Base-by-base conservation (phyloP, 1,284 basidiomycete species). In the Lignosus rhinocerotis region DNA sequence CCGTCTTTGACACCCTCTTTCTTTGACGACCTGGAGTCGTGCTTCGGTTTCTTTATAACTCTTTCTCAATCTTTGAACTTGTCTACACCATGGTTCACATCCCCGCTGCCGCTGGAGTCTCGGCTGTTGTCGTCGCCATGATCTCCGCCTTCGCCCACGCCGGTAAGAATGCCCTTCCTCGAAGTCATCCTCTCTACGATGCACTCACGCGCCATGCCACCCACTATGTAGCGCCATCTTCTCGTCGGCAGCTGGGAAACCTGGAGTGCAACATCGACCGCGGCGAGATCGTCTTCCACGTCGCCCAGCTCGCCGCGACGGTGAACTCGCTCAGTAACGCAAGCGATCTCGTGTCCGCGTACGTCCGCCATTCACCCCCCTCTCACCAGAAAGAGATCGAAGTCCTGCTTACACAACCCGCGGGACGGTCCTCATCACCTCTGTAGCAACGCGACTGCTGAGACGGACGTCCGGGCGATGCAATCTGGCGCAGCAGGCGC, bases 231-330 rank as follows among this genome's bases (percentile, higher is more conserved):
- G 60, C 60, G 30, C 60, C 60, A 3, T 42, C 56, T 1, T 12
- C 33, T 34, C 60, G 60, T 41, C 66, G 67, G 36, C 67, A 68
- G 58, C 56, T 60, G 17, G 67, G 67, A 11, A 52, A 66, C 53
- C 52, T 66, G 6, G 61, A 67, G 36, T 68, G 67, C 62, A 67
- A 68, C 64, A 62, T 68, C 53, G 58, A 66, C 60, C 67, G 67
- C 48, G 61, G 59, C 51, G 57, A 64, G 55, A 60, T 67, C 52
- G 52, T 67, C 36, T 58, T 61, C 52, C 57, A 60, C 56, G 50
- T 67, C 39, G 61, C 60, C n/a, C 53, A 58, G 50, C 54, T 66
- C 39, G 51, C 51, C 16, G 47, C 46, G 12, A 58, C 62, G 4
- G 59, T 59, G 16, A 38, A 41, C 41, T 46, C 52, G 11, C 51